A percentile compares a stretch with the other conserved stretches of the same genome.
These are phyloP conservation scores for Naganishia liquefaciens DNA, from an alignment of 1,284 basidiomycete species.

Conservation along the genomic window DNA sequence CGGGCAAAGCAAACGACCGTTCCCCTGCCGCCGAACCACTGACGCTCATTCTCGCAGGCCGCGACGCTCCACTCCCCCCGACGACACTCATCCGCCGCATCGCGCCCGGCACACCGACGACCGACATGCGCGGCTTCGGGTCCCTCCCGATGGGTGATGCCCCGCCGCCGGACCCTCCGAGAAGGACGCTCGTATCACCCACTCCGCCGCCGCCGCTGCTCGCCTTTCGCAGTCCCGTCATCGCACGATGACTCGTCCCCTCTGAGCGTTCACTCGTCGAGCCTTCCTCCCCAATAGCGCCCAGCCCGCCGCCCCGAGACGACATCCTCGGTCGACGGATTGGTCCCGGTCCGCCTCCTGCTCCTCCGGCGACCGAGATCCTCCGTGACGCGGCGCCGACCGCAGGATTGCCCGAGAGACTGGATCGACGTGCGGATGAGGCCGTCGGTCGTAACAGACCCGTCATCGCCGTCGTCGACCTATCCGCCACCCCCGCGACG, in stretches of 20 bases:
- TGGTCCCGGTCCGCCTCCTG: conserved; percentile 10
- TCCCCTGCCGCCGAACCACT: not conserved
- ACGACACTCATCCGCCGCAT: conserved; percentile 16
- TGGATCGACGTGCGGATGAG: conserved; percentile 12
- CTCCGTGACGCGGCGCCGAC: conserved; percentile 7
- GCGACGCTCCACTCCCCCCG: conserved; percentile 11
- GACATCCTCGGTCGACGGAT: conserved; percentile 10
- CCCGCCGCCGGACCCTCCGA: not conserved
- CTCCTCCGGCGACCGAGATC: not conserved
- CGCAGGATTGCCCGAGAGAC: conserved; percentile 7
- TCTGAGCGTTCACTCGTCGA: conserved; percentile 3
- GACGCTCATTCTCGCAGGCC: conserved; percentile 19
- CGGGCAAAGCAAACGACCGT: conserved; percentile 9
- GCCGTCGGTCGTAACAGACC: conserved; percentile 7
- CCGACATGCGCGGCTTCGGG: conserved; percentile 7
- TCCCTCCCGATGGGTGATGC: conserved; percentile 4
- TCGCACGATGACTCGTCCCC: conserved; percentile 15
- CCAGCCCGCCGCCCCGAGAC: conserved; percentile 3
- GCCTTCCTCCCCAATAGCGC: conserved; percentile 20
- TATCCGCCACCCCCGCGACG: not conserved
- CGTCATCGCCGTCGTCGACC: not conserved
- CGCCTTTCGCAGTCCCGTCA: conserved; percentile 12
- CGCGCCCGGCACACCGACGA: not conserved
- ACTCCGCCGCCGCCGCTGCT: not conserved
- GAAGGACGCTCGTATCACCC: conserved; percentile 1